These are phyloP conservation scores for Aspergillus candidus DNA, from an alignment of 2,329 filamentous ascomycete species.

Conservation along the genomic window DNA sequence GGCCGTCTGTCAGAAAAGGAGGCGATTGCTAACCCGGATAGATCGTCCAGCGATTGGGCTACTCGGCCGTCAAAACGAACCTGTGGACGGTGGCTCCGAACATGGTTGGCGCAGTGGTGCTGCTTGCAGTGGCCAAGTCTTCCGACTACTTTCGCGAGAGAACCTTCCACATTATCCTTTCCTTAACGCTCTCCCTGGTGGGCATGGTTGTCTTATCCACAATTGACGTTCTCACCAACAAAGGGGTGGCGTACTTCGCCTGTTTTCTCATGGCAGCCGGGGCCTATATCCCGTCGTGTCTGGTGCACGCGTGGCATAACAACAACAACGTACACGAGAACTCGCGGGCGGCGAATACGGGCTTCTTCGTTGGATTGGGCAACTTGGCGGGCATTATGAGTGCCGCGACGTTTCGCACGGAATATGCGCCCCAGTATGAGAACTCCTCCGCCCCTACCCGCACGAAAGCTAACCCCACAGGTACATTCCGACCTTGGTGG, in stretches of 20 bases:
- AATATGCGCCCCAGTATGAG: slow-evolving; percentile 41
- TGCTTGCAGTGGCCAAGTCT: slow-evolving; percentile 41
- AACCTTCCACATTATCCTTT: slow-evolving; percentile 42
- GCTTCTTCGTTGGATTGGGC: slow-evolving; percentile 43
- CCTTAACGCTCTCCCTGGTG: slow-evolving; percentile 35
- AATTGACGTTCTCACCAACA: slow-evolving; percentile 38
- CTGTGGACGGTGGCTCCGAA: slow-evolving; percentile 47
- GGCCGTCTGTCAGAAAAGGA: background rate
- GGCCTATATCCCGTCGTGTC: slow-evolving; percentile 43
- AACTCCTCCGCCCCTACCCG: too few species aligned
- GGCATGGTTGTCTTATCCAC: slow-evolving; percentile 43
- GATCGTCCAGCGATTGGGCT: slow-evolving; percentile 43
- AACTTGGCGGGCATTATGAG: slow-evolving; percentile 46
- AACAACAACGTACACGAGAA: slow-evolving; percentile 50
- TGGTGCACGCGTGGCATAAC: slow-evolving; percentile 49
- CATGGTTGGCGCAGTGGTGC: slow-evolving; percentile 42
- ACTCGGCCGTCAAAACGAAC: slow-evolving; percentile 42
- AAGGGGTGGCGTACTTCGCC: slow-evolving; percentile 46
- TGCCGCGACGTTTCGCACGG: slow-evolving; percentile 41
- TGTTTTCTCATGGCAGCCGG: slow-evolving; percentile 43
- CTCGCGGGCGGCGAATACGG: slow-evolving; percentile 44
- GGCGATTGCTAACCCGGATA: slow-evolving; percentile 4
- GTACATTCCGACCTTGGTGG: slow-evolving; percentile 44
- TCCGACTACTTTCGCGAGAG: slow-evolving; percentile 44
- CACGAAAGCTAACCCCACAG: slow-evolving; percentile 2